Evolutionary conservation across 768 basidiomycete genomes (phyloP).

Genomic region (Cantharellus cinnabarinus): DNA sequence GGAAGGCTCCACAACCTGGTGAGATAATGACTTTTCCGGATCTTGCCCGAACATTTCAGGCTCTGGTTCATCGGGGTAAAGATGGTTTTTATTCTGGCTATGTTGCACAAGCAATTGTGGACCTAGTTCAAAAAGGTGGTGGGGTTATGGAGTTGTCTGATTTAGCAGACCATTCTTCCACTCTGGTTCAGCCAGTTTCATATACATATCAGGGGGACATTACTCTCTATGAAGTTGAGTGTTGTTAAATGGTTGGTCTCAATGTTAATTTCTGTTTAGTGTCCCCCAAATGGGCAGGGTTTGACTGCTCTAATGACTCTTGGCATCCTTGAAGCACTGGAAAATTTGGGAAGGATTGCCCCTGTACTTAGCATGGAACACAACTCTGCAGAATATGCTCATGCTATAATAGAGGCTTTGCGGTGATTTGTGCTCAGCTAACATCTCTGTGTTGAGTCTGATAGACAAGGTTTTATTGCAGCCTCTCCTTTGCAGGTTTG

Average conservation of each 20-base stretch:
- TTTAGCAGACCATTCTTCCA: conserved; percentile 59
- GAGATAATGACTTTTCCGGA: conserved; percentile 65
- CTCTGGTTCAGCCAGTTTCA: conserved; percentile 74
- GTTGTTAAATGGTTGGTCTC: conserved; percentile 1
- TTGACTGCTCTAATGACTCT: conserved; percentile 83
- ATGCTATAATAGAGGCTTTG: conserved; percentile 68
- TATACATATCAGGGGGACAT: conserved; percentile 76
- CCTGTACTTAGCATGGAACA: conserved; percentile 68
- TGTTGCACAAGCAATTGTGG: conserved; percentile 73
- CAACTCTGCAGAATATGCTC: conserved; percentile 78
- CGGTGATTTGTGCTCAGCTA: conserved; percentile 26
- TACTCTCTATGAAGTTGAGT: conserved; percentile 59
- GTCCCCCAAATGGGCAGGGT: conserved; percentile 96
- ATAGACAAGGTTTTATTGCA: conserved; percentile 6
- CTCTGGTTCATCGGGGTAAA: conserved; percentile 61
- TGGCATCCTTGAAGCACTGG: conserved; percentile 76
- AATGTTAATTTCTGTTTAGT: conserved; percentile 24
- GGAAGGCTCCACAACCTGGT: conserved; percentile 66
- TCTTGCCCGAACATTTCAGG: conserved; percentile 67
- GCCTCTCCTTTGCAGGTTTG: conserved; percentile 50
- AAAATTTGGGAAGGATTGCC: conserved; percentile 42
- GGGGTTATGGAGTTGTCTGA: conserved; percentile 93
- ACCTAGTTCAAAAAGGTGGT: conserved; percentile 65
- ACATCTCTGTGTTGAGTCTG: too few relatives aligned
- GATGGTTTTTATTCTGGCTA: conserved; percentile 89